Base-by-base conservation (phyloP, 2,329 filamentous ascomycete genomes). In the Epichloe coenophiala region DNA sequence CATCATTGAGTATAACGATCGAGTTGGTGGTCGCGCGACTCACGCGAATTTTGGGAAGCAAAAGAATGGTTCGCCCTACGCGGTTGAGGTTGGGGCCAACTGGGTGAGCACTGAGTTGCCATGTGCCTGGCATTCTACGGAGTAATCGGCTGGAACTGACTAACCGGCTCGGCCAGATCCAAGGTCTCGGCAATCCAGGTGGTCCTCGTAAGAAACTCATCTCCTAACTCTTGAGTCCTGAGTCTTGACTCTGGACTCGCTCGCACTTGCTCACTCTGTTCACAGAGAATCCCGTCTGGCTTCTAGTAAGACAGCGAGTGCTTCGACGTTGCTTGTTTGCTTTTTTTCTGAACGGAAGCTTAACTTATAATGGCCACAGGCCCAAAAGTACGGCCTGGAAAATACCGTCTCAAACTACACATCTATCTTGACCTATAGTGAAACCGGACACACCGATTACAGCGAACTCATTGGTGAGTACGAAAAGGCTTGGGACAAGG, bases 41-140 rank as follows among this genome's bases (percentile, higher is more conserved):
- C 74, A 83, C 53, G 72, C 72, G 0, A 66, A 69, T 0, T 84
- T 84, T 57, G 80, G 81, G 4, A 64, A 68, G 15, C 61, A 65
- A 3, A 37, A 63, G 0, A 66, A 76, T 37, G 78, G 78, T 0
- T 67, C 72, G 1, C 73, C 77, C 0, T 81, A 79, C 53, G 71
- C 68, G 0, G 69, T 86, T 9, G 83, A 86, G 60, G 65, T 83
- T 0, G 83, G 83, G 2, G 82, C 83, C 6, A 86, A 86, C 54
- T 86, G 83, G 83, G 61, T 72, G 21, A 27, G 53, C 46, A 12
- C 19, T 43, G 12, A 21, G 12, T 17, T 40, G n/a, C 3, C 9
- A 21, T 37, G 5, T 23, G 21, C 11, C 38, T 36, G 38, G 8
- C 17, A 7, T 19, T 33, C 42, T 27, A 27, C 7, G 7, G 27